Percentiles rank a stretch among this genome's conserved stretches.
Conservation (phyloP, 345 rosid species). For the Toxicodendron radicans region DNA sequence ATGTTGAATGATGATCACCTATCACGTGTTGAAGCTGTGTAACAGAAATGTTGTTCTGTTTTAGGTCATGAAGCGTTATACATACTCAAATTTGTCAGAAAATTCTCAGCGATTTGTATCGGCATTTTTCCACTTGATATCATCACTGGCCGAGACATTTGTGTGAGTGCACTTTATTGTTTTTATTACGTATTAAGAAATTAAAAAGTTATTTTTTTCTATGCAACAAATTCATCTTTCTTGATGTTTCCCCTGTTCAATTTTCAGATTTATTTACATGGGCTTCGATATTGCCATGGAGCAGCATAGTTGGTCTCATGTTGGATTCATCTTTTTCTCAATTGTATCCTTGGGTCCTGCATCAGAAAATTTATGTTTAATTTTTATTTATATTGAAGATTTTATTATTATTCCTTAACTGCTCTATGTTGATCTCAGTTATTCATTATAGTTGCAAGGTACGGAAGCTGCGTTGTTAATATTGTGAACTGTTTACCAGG, state of each 20-base stretch:
- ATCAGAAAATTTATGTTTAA: background rate
- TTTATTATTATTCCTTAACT: slow-evolving; percentile 53
- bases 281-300: slow-evolving; percentile 99
- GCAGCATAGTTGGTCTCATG: slow-evolving; percentile 97
- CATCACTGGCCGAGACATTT: slow-evolving; percentile 97
- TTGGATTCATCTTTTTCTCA: slow-evolving; percentile 92
- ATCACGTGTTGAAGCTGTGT: slow-evolving; percentile 17
- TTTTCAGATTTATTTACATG: slow-evolving; percentile 95
- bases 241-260: slow-evolving; percentile 24
- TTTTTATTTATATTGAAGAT: slow-evolving; percentile 12
- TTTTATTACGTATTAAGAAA: slow-evolving; percentile 10
- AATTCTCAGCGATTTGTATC: slow-evolving; percentile 92
- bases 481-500: background rate
- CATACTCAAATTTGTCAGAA: slow-evolving; percentile 89
- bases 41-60: slow-evolving; percentile 16
- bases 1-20: background rate
- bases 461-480: slow-evolving; percentile 23
- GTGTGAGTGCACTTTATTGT: slow-evolving; percentile 46
- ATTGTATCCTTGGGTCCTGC: slow-evolving; percentile 76
- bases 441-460: slow-evolving; percentile 91
- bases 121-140: slow-evolving; percentile 90
- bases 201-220: slow-evolving; percentile 11
- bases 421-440: slow-evolving; percentile 43
- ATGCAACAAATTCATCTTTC: slow-evolving; percentile 6
- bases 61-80: slow-evolving; percentile 97